Evolutionary conservation across 495 filamentous ascomycete species (phyloP), one percentile per base, ranked within the genome.

Genomic region (Tirmania nivea): DNA sequence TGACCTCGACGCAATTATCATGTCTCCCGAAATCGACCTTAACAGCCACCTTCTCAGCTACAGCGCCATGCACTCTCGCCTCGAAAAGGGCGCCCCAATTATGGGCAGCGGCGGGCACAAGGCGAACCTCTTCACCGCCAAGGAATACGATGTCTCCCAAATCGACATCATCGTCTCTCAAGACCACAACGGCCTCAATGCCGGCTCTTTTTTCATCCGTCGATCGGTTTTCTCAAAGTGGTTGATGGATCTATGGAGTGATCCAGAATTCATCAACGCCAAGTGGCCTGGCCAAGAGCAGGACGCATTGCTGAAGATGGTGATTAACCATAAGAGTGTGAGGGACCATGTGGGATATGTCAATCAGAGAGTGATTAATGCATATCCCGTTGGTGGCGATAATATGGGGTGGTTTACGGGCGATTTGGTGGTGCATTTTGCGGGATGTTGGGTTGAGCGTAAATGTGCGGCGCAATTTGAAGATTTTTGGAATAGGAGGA

Each of bases 141-240:
- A 62, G 17, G 47, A 64, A 16, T 52, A 51, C 4, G 48, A 62
- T 48, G 12, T 42, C n/a, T 55, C 55, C 12, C 62, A 65, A n/a
- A 61, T 69, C 48, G 62, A 60, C 52, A 53, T 68, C 10, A 62
- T 69, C 31, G 57, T 68, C 20, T 57, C 61, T 9, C 67, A 69
- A 50, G 67, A 69, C 55, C 67, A 68, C 42, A 65, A 68, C 35
- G 65, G 67, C 34, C 50, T 69, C 36, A 69, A 69, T 51, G 65
- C 67, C 1, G 67, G 67, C 48, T 65, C 61, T 55, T 65, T 65
- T 53, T 63, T 68, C 12, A 60, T 69, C 35, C 60, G 66, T 1
- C 59, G 67, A 31, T 67, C 60, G 20, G 57, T 59, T 20, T 68
- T 63, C 55, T 62, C 57, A 0, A 53, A 59, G 12, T 53, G 17